These are phyloP conservation scores for Cercospora sp. DNA, from an alignment of 2,329 filamentous ascomycete species.

Conservation along the genomic window DNA sequence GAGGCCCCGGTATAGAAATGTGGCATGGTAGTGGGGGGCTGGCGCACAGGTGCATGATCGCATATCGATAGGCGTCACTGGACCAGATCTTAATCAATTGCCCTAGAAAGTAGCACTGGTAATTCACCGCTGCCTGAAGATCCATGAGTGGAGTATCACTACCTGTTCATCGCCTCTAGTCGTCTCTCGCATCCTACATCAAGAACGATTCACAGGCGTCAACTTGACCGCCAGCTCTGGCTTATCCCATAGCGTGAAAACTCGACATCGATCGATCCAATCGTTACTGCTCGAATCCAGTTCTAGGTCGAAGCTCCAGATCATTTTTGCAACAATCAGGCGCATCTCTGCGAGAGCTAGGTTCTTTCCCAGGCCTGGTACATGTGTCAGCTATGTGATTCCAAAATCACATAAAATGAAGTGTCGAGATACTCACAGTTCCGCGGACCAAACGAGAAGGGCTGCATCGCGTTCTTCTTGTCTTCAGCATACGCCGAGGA, in stretches of 20 bases:
- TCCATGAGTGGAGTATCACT: neutral
- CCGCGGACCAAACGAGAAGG: constrained; percentile 38
- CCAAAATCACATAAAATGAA: neutral
- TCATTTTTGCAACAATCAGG: constrained; percentile 43
- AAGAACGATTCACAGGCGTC: constrained; percentile 24
- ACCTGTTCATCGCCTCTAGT: neutral
- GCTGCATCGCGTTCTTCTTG: constrained; percentile 33
- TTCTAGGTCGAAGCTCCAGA: constrained; percentile 46
- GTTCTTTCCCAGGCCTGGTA: constrained; percentile 25
- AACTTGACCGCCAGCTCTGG: constrained; percentile 29
- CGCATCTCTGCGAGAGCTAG: constrained; percentile 44
- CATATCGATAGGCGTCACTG: neutral
- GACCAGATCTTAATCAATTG: neutral
- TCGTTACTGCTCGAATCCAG: constrained; percentile 22
- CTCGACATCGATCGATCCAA: constrained; percentile 15
- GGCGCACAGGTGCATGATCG: neutral
- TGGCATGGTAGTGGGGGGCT: neutral
- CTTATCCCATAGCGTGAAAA: constrained; percentile 32
- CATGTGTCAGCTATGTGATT: constrained; percentile 27
- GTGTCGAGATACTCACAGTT: constrained; percentile 24
- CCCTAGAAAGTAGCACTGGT: neutral
- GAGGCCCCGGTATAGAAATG: neutral
- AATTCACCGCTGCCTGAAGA: neutral
- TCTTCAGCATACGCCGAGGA: constrained; percentile 31
- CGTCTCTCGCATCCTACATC: neutral